Percentiles rank a stretch among this genome's conserved stretches.
phyloP scores from a whole-genome alignment of 495 filamentous ascomycete species.

The Penicillium crystallinum region DNA sequence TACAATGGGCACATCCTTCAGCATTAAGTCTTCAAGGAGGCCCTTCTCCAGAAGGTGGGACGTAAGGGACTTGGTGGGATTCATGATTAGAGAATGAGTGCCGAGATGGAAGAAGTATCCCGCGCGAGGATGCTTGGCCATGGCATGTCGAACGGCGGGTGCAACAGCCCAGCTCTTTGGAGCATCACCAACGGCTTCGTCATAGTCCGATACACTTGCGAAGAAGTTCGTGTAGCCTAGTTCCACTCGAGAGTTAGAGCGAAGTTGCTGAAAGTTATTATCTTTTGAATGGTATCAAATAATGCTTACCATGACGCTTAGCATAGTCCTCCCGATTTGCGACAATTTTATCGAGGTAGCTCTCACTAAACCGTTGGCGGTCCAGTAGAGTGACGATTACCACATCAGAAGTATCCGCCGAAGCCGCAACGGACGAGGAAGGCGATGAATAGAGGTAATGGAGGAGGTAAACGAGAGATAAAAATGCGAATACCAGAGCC shows the following conservation, averaged over 20 bases:
- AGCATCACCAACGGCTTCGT: slow-evolving; percentile 49
- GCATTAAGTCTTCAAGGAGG: slow-evolving; percentile 72
- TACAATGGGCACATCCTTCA: slow-evolving; percentile 79
- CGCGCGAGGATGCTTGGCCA: slow-evolving; percentile 68
- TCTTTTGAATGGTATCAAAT: background rate
- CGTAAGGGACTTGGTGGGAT: slow-evolving; percentile 64
- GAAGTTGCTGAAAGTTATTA: background rate
- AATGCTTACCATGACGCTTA: slow-evolving; percentile 69
- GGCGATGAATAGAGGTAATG: slow-evolving; percentile 43
- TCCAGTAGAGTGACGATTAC: slow-evolving; percentile 89
- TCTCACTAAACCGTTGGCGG: slow-evolving; percentile 48
- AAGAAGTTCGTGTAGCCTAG: slow-evolving; percentile 87
- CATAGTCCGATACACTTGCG: slow-evolving; percentile 67
- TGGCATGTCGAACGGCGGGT: slow-evolving; percentile 84
- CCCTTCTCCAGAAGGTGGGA: slow-evolving; percentile 62
- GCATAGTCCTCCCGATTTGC: slow-evolving; percentile 87
- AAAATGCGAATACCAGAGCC: slow-evolving; percentile 49
- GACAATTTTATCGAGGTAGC: slow-evolving; percentile 64
- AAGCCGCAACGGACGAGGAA: slow-evolving; percentile 33
- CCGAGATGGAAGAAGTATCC: slow-evolving; percentile 84
- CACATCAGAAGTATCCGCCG: slow-evolving; percentile 67
- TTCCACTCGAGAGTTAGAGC: background rate
- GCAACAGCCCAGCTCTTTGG: slow-evolving; percentile 74
- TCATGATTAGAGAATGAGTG: slow-evolving; percentile 83
- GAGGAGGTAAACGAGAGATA: slow-evolving; percentile 60